Base-by-base conservation (phyloP, 805 yeast species). In the Candida pseudofarinosa region DNA sequence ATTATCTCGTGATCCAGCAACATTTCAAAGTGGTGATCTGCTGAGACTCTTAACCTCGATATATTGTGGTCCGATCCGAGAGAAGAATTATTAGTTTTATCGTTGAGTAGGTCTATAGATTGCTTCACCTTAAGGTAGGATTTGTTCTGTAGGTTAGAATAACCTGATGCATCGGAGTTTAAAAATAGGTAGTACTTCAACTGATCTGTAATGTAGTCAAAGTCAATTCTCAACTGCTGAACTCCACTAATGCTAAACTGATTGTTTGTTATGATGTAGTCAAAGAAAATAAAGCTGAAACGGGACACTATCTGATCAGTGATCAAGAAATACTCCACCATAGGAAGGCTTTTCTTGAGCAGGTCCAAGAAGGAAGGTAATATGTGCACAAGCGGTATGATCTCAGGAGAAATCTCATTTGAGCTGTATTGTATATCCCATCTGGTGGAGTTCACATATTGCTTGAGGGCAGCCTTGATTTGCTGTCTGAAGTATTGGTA, bases 201-300 rank as follows among this genome's bases (percentile, higher is more conserved):
- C 19, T 51, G 42, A 7, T 40, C 34, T 1, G 47, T 42, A 18
- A 58, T 20, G 18, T 45, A 62, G 5, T 53, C 53, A 26, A 67
- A 49, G 47, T 70, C 75, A 4, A 43, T 42, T 8, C 50, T 47
- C 19, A 70, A 54, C 48, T 69, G 74, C n/a, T 41, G 43, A 4
- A 59, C 53, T 1, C 75, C 75, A 2, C 18, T 18, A 17, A 47
- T 53, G 42, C 54, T 59, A 48, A 70, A 70, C 42, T 53, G 60
- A 46, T 68, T 68, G 45, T 69, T 70, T 28, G 72, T 63, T 33
- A 70, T 52, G 30, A 70, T 55, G 42, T 66, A 70, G 43, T 70
- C 76, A 30, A 51, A 55, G 37, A 68, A 45, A 13, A 67, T 56
- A 10, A 42, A 39, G 14, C 65, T 59, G 13, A 62, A 39, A 2